Conservation (phyloP, 1,284 basidiomycete species). For the Vanrija sp. region DNA sequence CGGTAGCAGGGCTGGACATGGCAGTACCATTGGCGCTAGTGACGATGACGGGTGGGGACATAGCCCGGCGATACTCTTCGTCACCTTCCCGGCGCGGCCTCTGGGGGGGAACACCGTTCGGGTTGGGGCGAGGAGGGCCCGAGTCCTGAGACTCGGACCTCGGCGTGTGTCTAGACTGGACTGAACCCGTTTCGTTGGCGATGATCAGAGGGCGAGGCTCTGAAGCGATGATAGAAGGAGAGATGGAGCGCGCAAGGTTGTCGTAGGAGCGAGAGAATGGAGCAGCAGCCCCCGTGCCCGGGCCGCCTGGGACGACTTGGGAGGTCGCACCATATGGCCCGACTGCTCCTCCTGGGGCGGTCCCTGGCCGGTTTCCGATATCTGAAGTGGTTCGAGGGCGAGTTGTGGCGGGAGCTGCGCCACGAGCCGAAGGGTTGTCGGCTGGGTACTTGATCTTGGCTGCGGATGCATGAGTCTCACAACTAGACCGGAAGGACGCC, state of each 20-base stretch:
- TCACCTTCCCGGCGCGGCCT: conserved; percentile 67
- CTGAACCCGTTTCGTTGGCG: conserved; percentile 15
- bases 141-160: conserved; percentile 18
- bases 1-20: conserved; percentile 7
- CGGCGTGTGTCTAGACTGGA: conserved; percentile 2
- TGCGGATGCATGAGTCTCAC: conserved; percentile 50
- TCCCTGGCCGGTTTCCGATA: conserved; percentile 2
- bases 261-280: conserved; percentile 27
- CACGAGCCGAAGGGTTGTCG: conserved; percentile 26
- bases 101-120: conserved; percentile 54
- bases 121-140: conserved; percentile 22
- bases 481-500: not conserved
- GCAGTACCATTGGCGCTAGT: conserved; percentile 1
- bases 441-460: conserved; percentile 89
- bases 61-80: conserved; percentile 51
- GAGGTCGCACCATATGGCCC: conserved; percentile 4
- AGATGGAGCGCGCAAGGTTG: conserved; percentile 30
- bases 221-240: conserved; percentile 18
- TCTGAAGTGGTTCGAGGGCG: conserved; percentile 19
- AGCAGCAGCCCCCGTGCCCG: not conserved
- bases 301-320: conserved; percentile 2
- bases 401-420: not conserved
- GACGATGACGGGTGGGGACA: conserved; percentile 52
- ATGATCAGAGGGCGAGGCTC: conserved; percentile 19
- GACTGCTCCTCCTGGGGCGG: not conserved